phyloP scores from a whole-genome alignment of 768 basidiomycete species.

The Hemileccinum rubropunctum region DNA sequence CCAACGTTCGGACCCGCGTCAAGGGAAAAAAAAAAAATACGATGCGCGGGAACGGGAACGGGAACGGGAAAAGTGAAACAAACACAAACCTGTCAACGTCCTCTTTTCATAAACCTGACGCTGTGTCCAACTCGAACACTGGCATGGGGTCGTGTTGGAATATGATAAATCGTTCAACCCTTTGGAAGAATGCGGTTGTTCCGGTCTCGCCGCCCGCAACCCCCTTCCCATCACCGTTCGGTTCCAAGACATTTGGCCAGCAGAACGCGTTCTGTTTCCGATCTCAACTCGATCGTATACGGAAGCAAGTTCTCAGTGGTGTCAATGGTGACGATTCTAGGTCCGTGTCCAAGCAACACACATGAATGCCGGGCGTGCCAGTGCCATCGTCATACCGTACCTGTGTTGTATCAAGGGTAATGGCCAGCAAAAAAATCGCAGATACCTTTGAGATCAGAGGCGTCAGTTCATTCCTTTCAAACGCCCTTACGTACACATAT shows the following conservation, averaged over 20 bases:
- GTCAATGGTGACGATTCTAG: too few relatives aligned
- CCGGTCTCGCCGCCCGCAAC: conserved; percentile 1
- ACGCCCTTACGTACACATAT: conserved; percentile 8
- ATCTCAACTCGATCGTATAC: conserved; percentile 1
- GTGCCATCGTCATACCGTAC: neutral
- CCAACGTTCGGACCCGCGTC: conserved; percentile 5
- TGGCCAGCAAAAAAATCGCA: neutral
- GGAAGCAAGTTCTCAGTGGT: neutral
- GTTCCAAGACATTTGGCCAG: neutral
- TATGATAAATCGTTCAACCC: neutral
- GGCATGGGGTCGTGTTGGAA: neutral
- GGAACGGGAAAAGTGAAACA: neutral
- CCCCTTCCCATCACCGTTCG: neutral
- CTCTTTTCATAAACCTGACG: neutral
- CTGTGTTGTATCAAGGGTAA: conserved; percentile 1
- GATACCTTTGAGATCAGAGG: conserved; percentile 4
- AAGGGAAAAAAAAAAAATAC: neutral
- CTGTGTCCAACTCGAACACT: neutral
- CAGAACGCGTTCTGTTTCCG: neutral
- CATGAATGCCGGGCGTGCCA: too few relatives aligned
- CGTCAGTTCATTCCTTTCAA: neutral
- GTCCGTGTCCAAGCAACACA: neutral
- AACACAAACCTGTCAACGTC: neutral
- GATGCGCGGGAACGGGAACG: conserved; percentile 1
- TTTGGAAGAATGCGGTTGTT: neutral